Percentiles rank a stretch among this genome's conserved stretches.
These are phyloP conservation scores for Apiospora koreana DNA, from an alignment of 2,329 filamentous ascomycete species.

Conservation along the genomic window DNA sequence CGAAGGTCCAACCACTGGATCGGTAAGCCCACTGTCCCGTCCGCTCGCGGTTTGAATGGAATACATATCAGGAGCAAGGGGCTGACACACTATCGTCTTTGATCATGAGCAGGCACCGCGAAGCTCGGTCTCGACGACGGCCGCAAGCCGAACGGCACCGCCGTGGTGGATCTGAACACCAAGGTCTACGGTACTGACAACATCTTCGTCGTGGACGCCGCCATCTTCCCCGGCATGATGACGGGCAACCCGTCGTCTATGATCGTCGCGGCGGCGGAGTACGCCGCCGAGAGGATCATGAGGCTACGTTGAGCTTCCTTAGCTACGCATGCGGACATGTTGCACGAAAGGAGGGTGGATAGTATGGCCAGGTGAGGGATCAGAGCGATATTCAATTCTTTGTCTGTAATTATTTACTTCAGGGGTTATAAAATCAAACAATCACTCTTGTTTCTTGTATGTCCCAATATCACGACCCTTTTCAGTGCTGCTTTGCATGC, in stretches of 20 bases:
- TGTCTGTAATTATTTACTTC: neutral
- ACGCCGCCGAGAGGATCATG: conserved; percentile 35
- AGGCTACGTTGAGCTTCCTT: conserved; percentile 14
- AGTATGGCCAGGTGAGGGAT: neutral
- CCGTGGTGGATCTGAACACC: conserved; percentile 64
- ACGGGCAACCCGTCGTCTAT: conserved; percentile 63
- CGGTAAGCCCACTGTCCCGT: conserved; percentile 21
- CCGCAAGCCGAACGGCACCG: conserved; percentile 46
- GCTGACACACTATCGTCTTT: neutral
- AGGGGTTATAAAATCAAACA: neutral
- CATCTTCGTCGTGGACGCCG: conserved; percentile 69
- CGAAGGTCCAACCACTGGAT: conserved; percentile 52
- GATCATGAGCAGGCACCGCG: neutral
- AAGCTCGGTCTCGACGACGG: conserved; percentile 57
- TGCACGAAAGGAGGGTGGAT: neutral
- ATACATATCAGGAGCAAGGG: neutral
- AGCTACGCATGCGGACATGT: neutral
- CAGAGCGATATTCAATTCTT: neutral
- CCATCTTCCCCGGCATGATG: conserved; percentile 69
- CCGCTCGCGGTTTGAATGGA: neutral
- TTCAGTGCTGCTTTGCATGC: neutral
- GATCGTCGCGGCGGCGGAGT: conserved; percentile 42
- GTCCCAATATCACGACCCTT: neutral
- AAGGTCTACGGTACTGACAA: conserved; percentile 70
- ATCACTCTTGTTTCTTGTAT: neutral